Evolutionary conservation across 305 asterid genomes (phyloP), one percentile per base, ranked within the genome.

Genomic region (Caryopteris hybrid): DNA sequence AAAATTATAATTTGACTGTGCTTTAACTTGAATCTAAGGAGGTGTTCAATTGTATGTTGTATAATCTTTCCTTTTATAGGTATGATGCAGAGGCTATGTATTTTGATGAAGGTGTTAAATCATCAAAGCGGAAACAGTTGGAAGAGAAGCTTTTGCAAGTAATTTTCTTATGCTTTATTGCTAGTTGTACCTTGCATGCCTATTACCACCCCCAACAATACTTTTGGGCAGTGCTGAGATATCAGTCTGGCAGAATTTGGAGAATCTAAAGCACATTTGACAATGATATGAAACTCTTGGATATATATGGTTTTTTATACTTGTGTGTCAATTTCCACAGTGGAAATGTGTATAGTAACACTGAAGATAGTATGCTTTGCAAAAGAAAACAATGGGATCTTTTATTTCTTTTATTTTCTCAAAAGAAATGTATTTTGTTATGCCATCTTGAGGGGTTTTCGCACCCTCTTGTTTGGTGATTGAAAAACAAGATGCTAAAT

Each of bases 91-190:
- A 85, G 69, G 83, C 86, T 21, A 73, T 84, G 65, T 85, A 81
- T 70, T 85, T 85, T 66, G 91, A 85, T 69, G 88, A 81, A 74
- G 72, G 86, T 71, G 91, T 85, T 64, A 75, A 85, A 69, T 81
- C 88, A 62, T 76, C 87, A 27, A 83, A 85, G 81, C 80, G 84
- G 70, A 79, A 74, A 51, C 91, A 85, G 62, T 78, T 85, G 81
- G 86, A 83, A 74, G 91, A 85, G 39, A 85, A 75, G 70, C 86
- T 83, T 54, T 70, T 85, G 79, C 91, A 85, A 58, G 91, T 85
- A 83, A 65, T 63, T 63, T 58, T 73, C n/a, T 75, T 39, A 5
- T 12, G 48, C 65, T 68, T 54, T 34, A 20, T 69, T 21, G 41
- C 42, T 62, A 13, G 34, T 41, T 74, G 41, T 18, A 33, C n/a